These are phyloP conservation scores for Prunus salicina DNA, from an alignment of 306 rosid species.

Conservation along the genomic window DNA sequence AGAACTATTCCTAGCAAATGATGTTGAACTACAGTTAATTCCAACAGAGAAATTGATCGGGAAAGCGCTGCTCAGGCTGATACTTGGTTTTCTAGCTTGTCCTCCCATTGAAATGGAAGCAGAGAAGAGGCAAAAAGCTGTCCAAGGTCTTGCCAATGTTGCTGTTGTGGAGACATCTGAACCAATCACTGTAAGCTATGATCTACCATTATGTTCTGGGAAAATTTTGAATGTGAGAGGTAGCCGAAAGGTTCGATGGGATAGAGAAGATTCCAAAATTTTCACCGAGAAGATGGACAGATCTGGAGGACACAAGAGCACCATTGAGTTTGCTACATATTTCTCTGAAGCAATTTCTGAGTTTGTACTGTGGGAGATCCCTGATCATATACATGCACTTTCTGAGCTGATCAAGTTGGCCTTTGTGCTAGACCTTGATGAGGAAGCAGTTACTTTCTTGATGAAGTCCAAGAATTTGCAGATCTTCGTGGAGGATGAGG, in stretches of 20 bases:
- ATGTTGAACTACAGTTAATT: conserved; percentile 15
- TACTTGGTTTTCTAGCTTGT: conserved; percentile 63
- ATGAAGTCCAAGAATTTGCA: conserved; percentile 69
- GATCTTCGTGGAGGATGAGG: conserved; percentile 58
- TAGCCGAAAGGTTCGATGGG: conserved; percentile 47
- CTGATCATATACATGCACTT: conserved; percentile 45
- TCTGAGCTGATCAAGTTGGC: conserved; percentile 59
- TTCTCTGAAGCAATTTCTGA: conserved; percentile 60
- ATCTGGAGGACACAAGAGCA: conserved; percentile 17
- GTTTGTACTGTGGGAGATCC: conserved; percentile 48
- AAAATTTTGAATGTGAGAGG: conserved; percentile 22
- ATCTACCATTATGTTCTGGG: conserved; percentile 37
- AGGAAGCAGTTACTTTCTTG: conserved; percentile 43
- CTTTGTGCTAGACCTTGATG: conserved; percentile 46
- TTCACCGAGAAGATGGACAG: conserved; percentile 38
- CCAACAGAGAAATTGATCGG: conserved; percentile 25
- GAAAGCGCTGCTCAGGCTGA: conserved; percentile 49
- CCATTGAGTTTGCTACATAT: conserved; percentile 50
- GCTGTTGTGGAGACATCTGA: conserved; percentile 36
- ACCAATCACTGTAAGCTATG: conserved; percentile 45
- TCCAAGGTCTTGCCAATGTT: conserved; percentile 41
- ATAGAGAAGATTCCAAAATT: conserved; percentile 33
- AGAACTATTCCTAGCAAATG: conserved; percentile 27
- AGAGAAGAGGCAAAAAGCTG: conserved; percentile 48
- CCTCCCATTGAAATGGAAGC: conserved; percentile 52